Conservation (phyloP, 306 rosid species). For the Corylus heterophylla region DNA sequence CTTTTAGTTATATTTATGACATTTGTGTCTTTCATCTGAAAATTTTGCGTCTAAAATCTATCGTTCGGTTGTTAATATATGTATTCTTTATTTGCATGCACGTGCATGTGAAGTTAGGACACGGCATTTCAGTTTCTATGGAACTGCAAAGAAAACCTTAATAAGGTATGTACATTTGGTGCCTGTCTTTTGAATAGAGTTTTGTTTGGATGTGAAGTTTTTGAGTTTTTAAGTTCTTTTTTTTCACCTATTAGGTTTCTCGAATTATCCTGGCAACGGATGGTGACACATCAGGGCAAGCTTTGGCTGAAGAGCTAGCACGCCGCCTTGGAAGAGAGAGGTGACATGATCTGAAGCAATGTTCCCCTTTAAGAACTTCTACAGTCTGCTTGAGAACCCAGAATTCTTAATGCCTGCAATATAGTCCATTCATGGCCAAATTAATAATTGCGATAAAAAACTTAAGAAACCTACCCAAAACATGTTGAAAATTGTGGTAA, state of each 20-base stretch:
- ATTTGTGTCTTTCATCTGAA: background rate
- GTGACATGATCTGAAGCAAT: constrained; percentile 9
- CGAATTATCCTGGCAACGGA: constrained; percentile 53
- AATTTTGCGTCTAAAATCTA: background rate
- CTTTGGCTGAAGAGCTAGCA: constrained; percentile 54
- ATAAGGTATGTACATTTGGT: constrained; percentile 52
- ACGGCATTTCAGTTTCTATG: constrained; percentile 68
- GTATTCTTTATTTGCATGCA: constrained; percentile 15
- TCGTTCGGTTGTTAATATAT: constrained; percentile 15
- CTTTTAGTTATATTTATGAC: background rate
- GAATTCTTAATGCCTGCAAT: background rate
- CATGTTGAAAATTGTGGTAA: background rate
- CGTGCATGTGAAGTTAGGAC: constrained; percentile 60
- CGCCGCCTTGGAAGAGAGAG: constrained; percentile 53
- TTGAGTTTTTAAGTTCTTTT: background rate
- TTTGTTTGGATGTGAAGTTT: background rate
- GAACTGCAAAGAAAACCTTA: constrained; percentile 71
- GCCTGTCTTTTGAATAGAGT: constrained; percentile 16
- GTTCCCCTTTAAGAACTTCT: background rate
- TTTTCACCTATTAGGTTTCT: constrained; percentile 36
- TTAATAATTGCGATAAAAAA: background rate
- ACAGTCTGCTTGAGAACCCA: background rate
- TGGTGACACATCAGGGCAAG: constrained; percentile 44
- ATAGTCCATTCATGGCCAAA: background rate
- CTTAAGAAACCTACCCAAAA: background rate